Evolutionary conservation across 495 filamentous ascomycete genomes (phyloP), one percentile per base, ranked within the genome.

Genomic region (Xylaria palmicola): DNA sequence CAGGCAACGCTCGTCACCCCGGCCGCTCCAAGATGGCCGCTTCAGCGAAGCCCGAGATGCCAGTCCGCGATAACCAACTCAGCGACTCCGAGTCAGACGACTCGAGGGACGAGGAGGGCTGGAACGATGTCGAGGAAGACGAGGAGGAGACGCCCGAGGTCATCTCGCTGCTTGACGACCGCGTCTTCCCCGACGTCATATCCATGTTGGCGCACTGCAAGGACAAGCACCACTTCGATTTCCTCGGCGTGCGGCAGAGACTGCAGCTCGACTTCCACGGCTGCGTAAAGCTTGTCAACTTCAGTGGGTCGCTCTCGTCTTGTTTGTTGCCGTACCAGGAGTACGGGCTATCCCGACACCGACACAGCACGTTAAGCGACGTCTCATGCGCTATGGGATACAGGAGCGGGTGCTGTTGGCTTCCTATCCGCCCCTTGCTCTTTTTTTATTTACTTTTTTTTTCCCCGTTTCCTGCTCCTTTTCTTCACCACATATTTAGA

Each of bases 231-330:
- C 76, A 79, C 24, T 88, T 97, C 64, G 91, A 97, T 68, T 84
- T 96, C 55, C 66, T 88, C 30, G 81, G 75, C 47, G 77, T 88
- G 13, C 80, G 83, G 52, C 87, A 86, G 65, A 73, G 81, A 19
- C 72, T 95, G 53, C 81, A 75, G 34, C 77, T 97, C 45, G 92
- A 97, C 62, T 96, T 96, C 68, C 83, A 94, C 60, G 89, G 82
- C 7, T 87, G 80, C 51, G 86, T 97, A 60, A 95, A 91, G 72
- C 76, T 97, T 12, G 85, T 97, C 65, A 98, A 97, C 72, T 94
- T 88, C 62, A 83, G 78, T 81, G 54, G 58, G 77, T 72, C 26
- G 22, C n/a, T 22, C 30, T 40, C 56, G 30, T 27, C 19, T 59
- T 61, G 4, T 39, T 17, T 52, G 19, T 10, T 44, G 22, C 22